Base-by-base conservation (phyloP, 2,329 filamentous ascomycete species). In the Diaporthe vaccinii region DNA sequence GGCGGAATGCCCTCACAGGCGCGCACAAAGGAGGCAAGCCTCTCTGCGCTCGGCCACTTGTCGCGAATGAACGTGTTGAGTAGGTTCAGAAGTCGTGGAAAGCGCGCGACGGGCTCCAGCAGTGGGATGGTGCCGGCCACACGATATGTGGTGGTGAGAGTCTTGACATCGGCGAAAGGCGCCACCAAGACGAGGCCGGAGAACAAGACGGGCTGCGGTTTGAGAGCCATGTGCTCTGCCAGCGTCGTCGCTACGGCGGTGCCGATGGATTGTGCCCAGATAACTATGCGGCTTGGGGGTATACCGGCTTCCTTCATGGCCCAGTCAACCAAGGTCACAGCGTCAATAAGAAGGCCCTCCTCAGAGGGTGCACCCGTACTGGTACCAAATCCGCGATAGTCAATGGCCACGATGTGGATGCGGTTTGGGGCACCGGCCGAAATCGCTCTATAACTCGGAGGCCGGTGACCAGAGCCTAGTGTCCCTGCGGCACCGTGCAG, bases 311-410 rank as follows among this genome's bases (percentile, higher is more conserved):
- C 85, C 1, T 88, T 82, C 73, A 88, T 84, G 0, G 89, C 90
- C 86, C 89, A 93, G 15, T 90, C 83, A 2, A 85, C 85, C 3
- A 91, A 80, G 0, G 88, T 83, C 0, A 88, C 78, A 1, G 89
- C 90, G 79, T 93, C 91, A 1, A 80, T 80, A 17, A 90, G 82
- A 0, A 93, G 82, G 0, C 91, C 90, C 1, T 79, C 65, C 80
- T 93, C 91, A 0, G 89, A 90, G 0, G 90, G 90, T 7, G 80
- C 79, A 2, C 90, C 90, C 0, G 82, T 87, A 69, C 87, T 90
- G 9, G 79, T 74, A 1, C 91, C 91, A 77, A 90, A 93, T 1
- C 91, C 91, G 7, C 91, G 86, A 78, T 92, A 93, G 81, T 93
- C 91, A 72, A 93, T 87, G 1, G 89, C 86, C 12, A 93, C 79